Conservation (phyloP, 2,329 filamentous ascomycete genomes). For the Fusarium irregulare region DNA sequence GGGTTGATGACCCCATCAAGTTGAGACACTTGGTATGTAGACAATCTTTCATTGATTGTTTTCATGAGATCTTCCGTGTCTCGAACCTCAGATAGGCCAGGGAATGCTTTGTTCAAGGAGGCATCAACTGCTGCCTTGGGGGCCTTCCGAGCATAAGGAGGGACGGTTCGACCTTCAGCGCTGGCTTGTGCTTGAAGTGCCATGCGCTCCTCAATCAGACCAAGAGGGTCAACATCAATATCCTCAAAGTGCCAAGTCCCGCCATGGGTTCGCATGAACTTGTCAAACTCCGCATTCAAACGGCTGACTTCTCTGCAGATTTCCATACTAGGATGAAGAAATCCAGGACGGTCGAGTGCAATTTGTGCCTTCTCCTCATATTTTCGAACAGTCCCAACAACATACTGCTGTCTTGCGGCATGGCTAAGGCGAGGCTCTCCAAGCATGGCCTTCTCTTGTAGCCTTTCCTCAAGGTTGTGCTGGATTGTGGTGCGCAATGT, state of each 20-base stretch:
- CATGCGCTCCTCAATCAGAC: neutral
- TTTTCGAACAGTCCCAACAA: constrained; percentile 37
- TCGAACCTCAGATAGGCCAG: neutral
- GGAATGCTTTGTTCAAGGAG: constrained; percentile 2
- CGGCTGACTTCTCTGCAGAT: constrained; percentile 41
- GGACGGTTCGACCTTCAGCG: neutral
- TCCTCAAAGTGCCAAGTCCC: constrained; percentile 46
- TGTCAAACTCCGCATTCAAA: constrained; percentile 43
- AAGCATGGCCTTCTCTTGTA: constrained; percentile 26
- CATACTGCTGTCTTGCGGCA: constrained; percentile 42
- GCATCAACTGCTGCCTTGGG: neutral
- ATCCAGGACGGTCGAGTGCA: constrained; percentile 44
- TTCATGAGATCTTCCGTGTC: constrained; percentile 9
- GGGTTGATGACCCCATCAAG: constrained; percentile 51
- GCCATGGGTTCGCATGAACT: constrained; percentile 44
- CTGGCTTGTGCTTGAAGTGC: neutral
- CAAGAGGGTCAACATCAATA: constrained; percentile 26
- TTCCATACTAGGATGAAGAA: constrained; percentile 35
- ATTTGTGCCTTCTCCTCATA: constrained; percentile 38
- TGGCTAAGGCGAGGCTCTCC: constrained; percentile 45
- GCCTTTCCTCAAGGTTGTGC: constrained; percentile 30
- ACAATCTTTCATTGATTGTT: constrained; percentile 44
- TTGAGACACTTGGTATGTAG: constrained; percentile 45
- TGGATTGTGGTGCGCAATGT: constrained; percentile 42
- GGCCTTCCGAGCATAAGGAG: neutral